Evolutionary conservation across 352 stramenopile species (phyloP).

Genomic region (Pythium monospermum): DNA sequence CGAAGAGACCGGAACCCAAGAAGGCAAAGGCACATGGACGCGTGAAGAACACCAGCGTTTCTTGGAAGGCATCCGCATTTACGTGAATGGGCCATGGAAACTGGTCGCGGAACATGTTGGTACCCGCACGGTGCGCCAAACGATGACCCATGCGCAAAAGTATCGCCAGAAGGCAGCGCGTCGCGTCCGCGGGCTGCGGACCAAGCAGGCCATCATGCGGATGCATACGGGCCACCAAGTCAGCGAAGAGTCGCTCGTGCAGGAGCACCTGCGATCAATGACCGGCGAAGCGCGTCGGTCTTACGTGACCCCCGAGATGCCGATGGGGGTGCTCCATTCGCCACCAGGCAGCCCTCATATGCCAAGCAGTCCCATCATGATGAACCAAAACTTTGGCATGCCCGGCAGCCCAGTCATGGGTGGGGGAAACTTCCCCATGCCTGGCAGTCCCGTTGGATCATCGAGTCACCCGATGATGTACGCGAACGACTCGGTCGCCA

Average conservation of each 20-base stretch:
- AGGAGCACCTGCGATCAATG: conserved; percentile 50
- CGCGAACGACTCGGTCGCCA: conserved; percentile 4
- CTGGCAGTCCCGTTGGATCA: neutral
- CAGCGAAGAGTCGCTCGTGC: conserved; percentile 56
- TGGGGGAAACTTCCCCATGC: neutral
- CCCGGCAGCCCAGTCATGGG: neutral
- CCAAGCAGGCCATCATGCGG: conserved; percentile 68
- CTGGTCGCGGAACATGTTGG: conserved; percentile 55
- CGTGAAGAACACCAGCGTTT: conserved; percentile 64
- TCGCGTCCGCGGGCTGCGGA: conserved; percentile 51
- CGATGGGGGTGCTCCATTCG: conserved; percentile 11
- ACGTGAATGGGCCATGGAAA: conserved; percentile 65
- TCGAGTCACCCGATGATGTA: conserved; percentile 13
- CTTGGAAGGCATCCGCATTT: conserved; percentile 69
- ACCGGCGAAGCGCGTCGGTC: conserved; percentile 14
- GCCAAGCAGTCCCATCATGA: conserved; percentile 11
- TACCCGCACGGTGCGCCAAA: conserved; percentile 67
- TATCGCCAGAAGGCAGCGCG: conserved; percentile 61
- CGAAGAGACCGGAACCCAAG: conserved; percentile 14
- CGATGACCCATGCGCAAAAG: conserved; percentile 74
- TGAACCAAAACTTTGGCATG: neutral
- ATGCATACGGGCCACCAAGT: conserved; percentile 63
- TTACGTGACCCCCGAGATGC: conserved; percentile 14
- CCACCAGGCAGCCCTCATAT: neutral
- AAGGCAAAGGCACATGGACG: conserved; percentile 45